Evolutionary conservation across 768 basidiomycete species (phyloP), one percentile per base, ranked within the genome.

Genomic region (Phallus indusiatus): DNA sequence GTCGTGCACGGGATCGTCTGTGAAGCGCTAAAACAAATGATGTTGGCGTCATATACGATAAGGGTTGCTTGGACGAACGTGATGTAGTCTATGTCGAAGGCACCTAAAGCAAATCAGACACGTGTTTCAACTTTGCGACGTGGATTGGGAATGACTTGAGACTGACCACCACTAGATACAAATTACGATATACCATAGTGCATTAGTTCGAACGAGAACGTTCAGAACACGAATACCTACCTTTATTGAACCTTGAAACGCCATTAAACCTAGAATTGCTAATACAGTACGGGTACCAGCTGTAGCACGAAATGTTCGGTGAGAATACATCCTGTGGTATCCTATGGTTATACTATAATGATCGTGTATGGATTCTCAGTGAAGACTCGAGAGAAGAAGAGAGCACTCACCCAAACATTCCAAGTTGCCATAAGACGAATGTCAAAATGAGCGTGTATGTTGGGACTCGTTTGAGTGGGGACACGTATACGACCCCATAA

Each of bases 161-260:
- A 66, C 71, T 61, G 69, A 80, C 80, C 80, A 80, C 81, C 79
- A 83, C 79, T 81, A 46, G 21, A 47, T 28, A 20, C 11, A 24
- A 18, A 59, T 24, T 35, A 51, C 12, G 21, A n/a, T n/a, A n/a
- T 34, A 22, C 50, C 11, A 51, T 34, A 14, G 9, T 7, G 2
- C 28, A 28, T 2, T 2, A 28, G 2, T 28, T 28, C 28, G 4
- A 28, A 7, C 2, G 28, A 28, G 28, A n/a, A 28, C 28, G 42
- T 42, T 4, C 4, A 47, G 16, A 56, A 35, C 64, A 48, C 47
- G 33, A 17, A 21, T 11, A 64, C 72, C 22, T 47, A 84, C 84
- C 76, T 88, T 87, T 66, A 89, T 86, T 47, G 85, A 87, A 2
- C 88, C 89, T 66, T 90, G 88, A 63, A 89, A 86, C 0, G 82